Evolutionary conservation across 768 basidiomycete species (phyloP), one percentile per base, ranked within the genome.

Genomic region (Tulasnella sp.): DNA sequence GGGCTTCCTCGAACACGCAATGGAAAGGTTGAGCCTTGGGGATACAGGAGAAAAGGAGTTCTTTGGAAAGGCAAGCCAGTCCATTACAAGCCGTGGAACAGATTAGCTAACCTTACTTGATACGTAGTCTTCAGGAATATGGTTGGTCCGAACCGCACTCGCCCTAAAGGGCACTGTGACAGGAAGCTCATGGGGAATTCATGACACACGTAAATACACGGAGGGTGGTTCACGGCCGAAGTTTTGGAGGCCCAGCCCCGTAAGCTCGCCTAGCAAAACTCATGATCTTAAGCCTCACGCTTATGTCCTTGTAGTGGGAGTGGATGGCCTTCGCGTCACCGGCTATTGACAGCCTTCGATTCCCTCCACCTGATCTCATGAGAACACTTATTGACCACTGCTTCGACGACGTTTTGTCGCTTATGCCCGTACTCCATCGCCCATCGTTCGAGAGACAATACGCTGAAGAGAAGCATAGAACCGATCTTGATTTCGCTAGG

Each of bases 401-500:
- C 65, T 95, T 93, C 67, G 60, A 62, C 0, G 63, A 77, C 30
- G 58, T 76, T 60, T 85, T 90, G 65, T 61, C 76, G n/a, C 73
- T 77, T 55, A 65, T 79, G 0, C 88, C 89, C 1, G 74, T 93
- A 3, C 74, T 95, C 4, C 89, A 92, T 65, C 78, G 82, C 3
- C 82, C 81, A 0, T 79, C 79, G 4, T 89, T 93, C 64, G 76
- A 83, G 41, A 71, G 73, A 23, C 72, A 74, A 15, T 64, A 84
- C 21, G 65, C 64, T 1, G 75, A 78, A 3, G 77, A 77, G 0
- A 65, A 81, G 1, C 81, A 88, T 65, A 67, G 74, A 17, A 69
- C 64, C 0, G 75, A 86, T 56, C 55, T 74, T 0, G 65, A 72
- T 0, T 89, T 92, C 66, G 79, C 76, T 0, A 70, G 77, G 1